A percentile compares a stretch with the other conserved stretches of the same genome.
phyloP scores from a whole-genome alignment of 306 rosid species.

The Quercus ilex region DNA sequence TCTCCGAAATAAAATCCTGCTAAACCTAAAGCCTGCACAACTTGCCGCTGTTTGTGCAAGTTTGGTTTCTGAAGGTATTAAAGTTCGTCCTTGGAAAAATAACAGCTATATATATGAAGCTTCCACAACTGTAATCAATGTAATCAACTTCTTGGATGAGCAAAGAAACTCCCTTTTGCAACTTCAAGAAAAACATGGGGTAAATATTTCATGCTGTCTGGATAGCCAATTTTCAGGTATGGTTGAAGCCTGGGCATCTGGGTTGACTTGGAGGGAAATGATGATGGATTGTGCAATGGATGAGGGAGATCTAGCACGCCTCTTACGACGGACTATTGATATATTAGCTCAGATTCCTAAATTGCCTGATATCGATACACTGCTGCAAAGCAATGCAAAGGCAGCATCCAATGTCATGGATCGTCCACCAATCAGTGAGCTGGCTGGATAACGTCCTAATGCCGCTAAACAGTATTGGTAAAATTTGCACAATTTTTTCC shows the following conservation, averaged over 20 bases:
- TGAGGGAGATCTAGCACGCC: conserved; percentile 95
- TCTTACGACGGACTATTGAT: conserved; percentile 81
- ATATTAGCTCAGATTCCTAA: conserved; percentile 89
- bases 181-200: conserved; percentile 82
- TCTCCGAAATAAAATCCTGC: conserved; percentile 68
- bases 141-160: conserved; percentile 50
- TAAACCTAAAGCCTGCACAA: conserved; percentile 71
- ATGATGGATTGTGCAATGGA: conserved; percentile 99
- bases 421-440: conserved; percentile 93
- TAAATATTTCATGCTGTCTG: conserved; percentile 58
- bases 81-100: conserved; percentile 77
- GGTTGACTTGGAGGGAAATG: conserved; percentile 89
- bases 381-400: conserved; percentile 68
- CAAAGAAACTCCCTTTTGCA: conserved; percentile 51
- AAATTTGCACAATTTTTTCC: conserved; percentile 15
- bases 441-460: conserved; percentile 53
- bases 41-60: conserved; percentile 84
- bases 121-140: conserved; percentile 48
- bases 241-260: conserved; percentile 99
- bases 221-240: conserved; percentile 91
- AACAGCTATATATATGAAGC: conserved; percentile 75
- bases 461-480: conserved; percentile 17
- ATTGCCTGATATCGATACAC: conserved; percentile 74
- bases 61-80: conserved; percentile 89
- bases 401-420: conserved; percentile 84